These are phyloP conservation scores for Penicillium sp. DNA, from an alignment of 2,329 filamentous ascomycete genomes.

Conservation along the genomic window DNA sequence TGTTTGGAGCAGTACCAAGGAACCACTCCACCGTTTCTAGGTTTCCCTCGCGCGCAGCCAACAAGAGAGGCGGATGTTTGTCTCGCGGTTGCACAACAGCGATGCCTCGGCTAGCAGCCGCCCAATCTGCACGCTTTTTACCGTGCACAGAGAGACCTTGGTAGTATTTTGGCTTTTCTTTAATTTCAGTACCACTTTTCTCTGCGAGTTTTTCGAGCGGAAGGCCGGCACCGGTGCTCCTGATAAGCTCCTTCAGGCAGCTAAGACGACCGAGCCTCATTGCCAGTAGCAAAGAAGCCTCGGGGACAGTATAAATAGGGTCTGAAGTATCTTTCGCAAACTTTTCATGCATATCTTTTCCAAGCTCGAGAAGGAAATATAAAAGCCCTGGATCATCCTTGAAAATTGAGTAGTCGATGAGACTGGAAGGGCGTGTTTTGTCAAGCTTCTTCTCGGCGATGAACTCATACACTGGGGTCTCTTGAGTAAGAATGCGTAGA, in stretches of 20 bases:
- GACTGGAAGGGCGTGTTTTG: background rate
- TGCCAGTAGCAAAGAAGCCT: slow-evolving; percentile 36
- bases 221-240: slow-evolving; percentile 63
- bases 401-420: slow-evolving; percentile 47
- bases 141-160: slow-evolving; percentile 73
- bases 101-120: slow-evolving; percentile 49
- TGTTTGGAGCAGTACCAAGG: slow-evolving; percentile 64
- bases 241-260: slow-evolving; percentile 57
- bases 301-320: slow-evolving; percentile 16
- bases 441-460: background rate
- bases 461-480: slow-evolving; percentile 29
- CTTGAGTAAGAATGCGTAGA: slow-evolving; percentile 47
- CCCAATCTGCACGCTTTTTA: slow-evolving; percentile 72
- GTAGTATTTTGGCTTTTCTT: slow-evolving; percentile 67
- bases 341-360: slow-evolving; percentile 19
- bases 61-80: slow-evolving; percentile 28
- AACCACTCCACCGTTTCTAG: slow-evolving; percentile 75
- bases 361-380: slow-evolving; percentile 55
- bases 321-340: slow-evolving; percentile 5
- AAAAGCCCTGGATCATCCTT: slow-evolving; percentile 54
- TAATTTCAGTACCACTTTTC: slow-evolving; percentile 60
- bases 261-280: slow-evolving; percentile 37
- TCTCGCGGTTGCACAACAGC: background rate
- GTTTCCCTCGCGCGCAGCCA: slow-evolving; percentile 41
- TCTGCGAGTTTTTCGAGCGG: slow-evolving; percentile 64